These are phyloP conservation scores for Rhizoctonia solani DNA, from an alignment of 1,284 basidiomycete genomes.

Conservation along the genomic window DNA sequence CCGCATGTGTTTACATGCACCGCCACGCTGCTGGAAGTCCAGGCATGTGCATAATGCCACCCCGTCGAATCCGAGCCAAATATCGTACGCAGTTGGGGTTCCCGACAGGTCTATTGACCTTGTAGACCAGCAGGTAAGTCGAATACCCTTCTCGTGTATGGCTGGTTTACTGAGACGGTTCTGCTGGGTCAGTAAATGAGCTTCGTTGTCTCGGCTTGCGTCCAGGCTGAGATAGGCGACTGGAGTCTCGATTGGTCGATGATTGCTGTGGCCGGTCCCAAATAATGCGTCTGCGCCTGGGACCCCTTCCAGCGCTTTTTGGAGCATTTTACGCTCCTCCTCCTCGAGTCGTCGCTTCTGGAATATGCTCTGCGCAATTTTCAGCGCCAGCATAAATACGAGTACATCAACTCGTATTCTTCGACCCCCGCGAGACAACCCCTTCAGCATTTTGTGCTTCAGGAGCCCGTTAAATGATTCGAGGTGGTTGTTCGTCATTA, in stretches of 20 bases:
- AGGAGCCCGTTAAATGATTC: constrained; percentile 50
- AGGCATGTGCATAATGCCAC: constrained; percentile 42
- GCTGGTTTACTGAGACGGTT: not conserved
- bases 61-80: constrained; percentile 32
- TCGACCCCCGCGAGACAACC: constrained; percentile 43
- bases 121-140: not conserved
- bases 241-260: not conserved
- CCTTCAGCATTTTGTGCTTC: constrained; percentile 45
- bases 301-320: not conserved
- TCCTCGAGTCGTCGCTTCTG: constrained; percentile 21
- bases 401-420: constrained; percentile 46
- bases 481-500: constrained; percentile 51
- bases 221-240: not conserved
- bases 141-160: not conserved
- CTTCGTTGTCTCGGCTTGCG: not conserved
- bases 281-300: not conserved
- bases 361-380: constrained; percentile 43
- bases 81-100: constrained; percentile 14
- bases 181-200: not conserved
- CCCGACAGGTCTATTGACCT: not conserved
- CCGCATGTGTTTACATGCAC: constrained; percentile 46
- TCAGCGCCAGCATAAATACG: constrained; percentile 41
- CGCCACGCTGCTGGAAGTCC: constrained; percentile 42
- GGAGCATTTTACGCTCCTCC: not conserved
- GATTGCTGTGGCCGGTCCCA: not conserved